A percentile compares a stretch with the other conserved stretches of the same genome.
These are phyloP conservation scores for Rhizophagus clarus DNA, from an alignment of 192 early-diverging fungal genomes.

Conservation along the genomic window DNA sequence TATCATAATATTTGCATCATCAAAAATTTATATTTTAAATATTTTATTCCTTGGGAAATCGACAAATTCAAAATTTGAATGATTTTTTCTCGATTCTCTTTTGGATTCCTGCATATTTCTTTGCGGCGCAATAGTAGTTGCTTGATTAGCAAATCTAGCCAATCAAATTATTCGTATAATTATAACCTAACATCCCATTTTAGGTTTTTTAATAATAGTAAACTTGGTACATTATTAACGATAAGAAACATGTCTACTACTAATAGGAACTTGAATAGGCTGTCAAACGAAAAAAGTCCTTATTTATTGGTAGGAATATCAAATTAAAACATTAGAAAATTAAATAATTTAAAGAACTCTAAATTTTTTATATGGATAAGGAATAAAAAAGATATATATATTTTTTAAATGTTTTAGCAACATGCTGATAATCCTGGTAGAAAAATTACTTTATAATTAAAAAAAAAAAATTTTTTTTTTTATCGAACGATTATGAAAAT, in stretches of 20 bases:
- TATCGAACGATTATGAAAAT: too few relatives aligned
- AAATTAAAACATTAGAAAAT: too few relatives aligned
- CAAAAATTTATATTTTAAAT: too few relatives aligned
- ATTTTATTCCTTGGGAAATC: background rate
- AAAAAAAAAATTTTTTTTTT: background rate
- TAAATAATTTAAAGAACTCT: background rate
- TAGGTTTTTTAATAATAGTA: background rate
- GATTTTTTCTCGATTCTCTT: background rate
- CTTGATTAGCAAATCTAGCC: background rate
- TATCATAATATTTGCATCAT: too few relatives aligned
- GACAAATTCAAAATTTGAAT: background rate
- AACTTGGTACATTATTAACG: background rate
- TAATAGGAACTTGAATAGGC: slow-evolving; percentile 41
- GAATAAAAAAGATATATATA: background rate
- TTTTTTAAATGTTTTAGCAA: slow-evolving; percentile 11
- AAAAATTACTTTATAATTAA: background rate
- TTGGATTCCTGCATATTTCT: background rate
- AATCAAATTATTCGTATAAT: background rate
- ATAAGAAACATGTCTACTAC: background rate
- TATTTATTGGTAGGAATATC: slow-evolving; percentile 53
- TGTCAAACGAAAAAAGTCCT: slow-evolving; percentile 56
- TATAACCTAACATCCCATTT: background rate
- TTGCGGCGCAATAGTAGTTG: background rate
- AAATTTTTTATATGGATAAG: background rate
- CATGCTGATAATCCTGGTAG: slow-evolving; percentile 34